Evolutionary conservation across 345 rosid genomes (phyloP).

Genomic region (Eucalyptus pauciflora): DNA sequence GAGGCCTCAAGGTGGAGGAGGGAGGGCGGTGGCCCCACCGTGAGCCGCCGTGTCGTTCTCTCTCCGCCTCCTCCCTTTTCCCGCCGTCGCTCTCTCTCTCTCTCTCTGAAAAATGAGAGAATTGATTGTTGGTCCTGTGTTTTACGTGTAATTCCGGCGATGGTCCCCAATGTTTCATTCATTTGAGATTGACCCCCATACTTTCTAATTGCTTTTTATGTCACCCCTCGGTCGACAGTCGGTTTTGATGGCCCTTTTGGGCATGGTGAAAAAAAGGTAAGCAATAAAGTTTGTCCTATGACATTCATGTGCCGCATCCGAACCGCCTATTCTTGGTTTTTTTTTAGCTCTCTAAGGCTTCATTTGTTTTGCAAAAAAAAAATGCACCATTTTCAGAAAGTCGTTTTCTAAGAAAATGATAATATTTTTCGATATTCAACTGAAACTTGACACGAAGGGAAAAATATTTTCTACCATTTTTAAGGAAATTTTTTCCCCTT

Average conservation of each 20-base stretch:
- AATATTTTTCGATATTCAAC: accelerated
- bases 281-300: neutral
- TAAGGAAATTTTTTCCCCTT: too few species aligned
- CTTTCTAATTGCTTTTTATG: neutral
- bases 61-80: slow-evolving; percentile 10
- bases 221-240: neutral
- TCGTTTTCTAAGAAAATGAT: too few species aligned
- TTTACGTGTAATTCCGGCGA: neutral
- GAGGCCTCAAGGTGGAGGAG: slow-evolving; percentile 28
- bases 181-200: neutral
- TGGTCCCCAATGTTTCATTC: neutral
- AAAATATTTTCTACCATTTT: too few species aligned
- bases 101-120: neutral
- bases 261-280: neutral
- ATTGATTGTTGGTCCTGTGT: neutral
- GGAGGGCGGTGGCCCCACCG: slow-evolving; percentile 60
- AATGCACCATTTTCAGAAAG: too few species aligned
- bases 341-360: too few species aligned
- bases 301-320: neutral
- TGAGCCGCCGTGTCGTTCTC: slow-evolving; percentile 80
- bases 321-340: neutral
- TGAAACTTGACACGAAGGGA: accelerated
- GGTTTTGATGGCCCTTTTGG: neutral
- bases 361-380: too few species aligned
- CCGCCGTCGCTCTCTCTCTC: too few species aligned